These are phyloP conservation scores for Diutina pseudorugosa DNA, from an alignment of 1,139 yeast genomes.

Conservation along the genomic window DNA sequence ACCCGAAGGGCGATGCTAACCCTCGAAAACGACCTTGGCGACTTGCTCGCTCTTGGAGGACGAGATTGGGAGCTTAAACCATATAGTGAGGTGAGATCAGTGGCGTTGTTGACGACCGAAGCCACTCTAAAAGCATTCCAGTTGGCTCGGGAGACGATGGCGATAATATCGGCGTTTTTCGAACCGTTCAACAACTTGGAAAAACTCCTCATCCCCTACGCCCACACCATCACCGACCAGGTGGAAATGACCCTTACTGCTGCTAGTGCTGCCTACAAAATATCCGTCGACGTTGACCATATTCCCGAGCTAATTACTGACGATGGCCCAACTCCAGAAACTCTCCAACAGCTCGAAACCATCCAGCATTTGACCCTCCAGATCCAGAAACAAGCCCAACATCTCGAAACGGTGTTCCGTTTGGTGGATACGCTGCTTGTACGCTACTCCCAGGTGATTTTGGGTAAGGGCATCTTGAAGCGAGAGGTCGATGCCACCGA, in stretches of 20 bases:
- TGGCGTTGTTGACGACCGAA: neutral
- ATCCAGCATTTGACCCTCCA: slow-evolving; percentile 28
- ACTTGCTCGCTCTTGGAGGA: neutral
- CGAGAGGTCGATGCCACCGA: slow-evolving; percentile 18
- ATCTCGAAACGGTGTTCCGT: slow-evolving; percentile 18
- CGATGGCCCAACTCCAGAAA: slow-evolving; percentile 7
- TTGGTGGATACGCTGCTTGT: slow-evolving; percentile 24
- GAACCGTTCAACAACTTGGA: slow-evolving; percentile 24
- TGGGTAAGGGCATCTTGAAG: slow-evolving; percentile 33
- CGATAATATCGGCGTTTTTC: slow-evolving; percentile 6
- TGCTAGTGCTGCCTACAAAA: neutral
- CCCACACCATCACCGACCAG: slow-evolving; percentile 18
- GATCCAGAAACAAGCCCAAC: slow-evolving; percentile 21
- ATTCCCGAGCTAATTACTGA: slow-evolving; percentile 6
- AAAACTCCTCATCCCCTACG: slow-evolving; percentile 24
- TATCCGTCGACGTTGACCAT: slow-evolving; percentile 17
- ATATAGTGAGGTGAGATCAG: neutral
- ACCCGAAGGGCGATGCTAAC: neutral
- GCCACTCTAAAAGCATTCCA: neutral
- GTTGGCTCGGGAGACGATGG: neutral
- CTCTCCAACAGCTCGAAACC: slow-evolving; percentile 19
- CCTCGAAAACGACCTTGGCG: neutral
- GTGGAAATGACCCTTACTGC: slow-evolving; percentile 6
- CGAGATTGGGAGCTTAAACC: neutral
- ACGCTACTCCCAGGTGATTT: slow-evolving; percentile 22